phyloP scores from a whole-genome alignment of 2,329 filamentous ascomycete species.

The Fusarium lateritium region DNA sequence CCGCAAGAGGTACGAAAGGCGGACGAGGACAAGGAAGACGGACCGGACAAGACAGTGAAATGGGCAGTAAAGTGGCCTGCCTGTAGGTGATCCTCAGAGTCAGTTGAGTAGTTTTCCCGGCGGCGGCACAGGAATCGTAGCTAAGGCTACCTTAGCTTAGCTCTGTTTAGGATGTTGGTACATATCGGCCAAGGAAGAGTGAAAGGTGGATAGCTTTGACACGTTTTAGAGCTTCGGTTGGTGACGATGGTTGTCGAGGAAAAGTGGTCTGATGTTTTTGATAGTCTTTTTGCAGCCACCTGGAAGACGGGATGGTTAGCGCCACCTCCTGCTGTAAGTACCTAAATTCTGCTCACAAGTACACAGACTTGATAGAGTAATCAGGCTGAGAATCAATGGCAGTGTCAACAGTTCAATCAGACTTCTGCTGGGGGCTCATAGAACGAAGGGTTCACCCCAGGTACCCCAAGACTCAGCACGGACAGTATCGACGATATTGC shows the following conservation, averaged over 20 bases:
- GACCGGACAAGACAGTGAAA: constrained; percentile 27
- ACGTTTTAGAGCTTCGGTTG: constrained; percentile 26
- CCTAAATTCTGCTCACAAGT: neutral
- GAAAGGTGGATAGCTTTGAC: constrained; percentile 26
- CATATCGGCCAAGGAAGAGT: constrained; percentile 19
- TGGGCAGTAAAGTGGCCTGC: constrained; percentile 39
- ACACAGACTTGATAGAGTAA: neutral
- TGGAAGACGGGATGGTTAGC: constrained; percentile 19
- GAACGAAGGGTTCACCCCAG: constrained; percentile 1
- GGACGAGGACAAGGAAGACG: constrained; percentile 38
- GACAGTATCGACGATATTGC: neutral
- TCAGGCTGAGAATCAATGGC: constrained; percentile 23
- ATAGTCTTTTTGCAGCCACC: constrained; percentile 26
- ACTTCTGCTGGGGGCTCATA: constrained; percentile 4
- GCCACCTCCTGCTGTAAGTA: constrained; percentile 24
- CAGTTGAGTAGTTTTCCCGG: constrained; percentile 11
- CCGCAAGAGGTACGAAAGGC: constrained; percentile 30
- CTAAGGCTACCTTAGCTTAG: constrained; percentile 13
- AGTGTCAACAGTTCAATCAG: neutral
- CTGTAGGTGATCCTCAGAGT: constrained; percentile 25
- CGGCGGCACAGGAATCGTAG: constrained; percentile 9
- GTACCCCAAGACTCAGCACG: neutral
- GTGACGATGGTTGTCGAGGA: constrained; percentile 22
- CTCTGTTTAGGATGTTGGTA: constrained; percentile 19
- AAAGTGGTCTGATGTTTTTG: constrained; percentile 38